Evolutionary conservation across 305 asterid species (phyloP), one percentile per base, ranked within the genome.

Genomic region (Euphrasia arctica): DNA sequence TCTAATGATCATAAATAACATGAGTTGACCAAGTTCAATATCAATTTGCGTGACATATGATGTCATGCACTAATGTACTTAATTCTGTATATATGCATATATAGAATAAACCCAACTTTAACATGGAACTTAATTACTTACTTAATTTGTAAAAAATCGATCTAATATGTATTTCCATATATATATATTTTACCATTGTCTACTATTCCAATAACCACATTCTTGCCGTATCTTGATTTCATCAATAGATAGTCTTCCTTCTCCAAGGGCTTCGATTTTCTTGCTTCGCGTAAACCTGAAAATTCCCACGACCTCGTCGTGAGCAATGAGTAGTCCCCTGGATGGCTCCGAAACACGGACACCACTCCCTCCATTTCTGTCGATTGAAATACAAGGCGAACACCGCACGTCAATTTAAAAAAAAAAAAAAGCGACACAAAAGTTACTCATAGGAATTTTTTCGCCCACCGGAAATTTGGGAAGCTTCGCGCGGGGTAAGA

Each of bases 281-380:
- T 8, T 2, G 60, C 2, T 65, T 72, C 83, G 45, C 71, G 68
- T 28, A 79, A 68, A 9, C 97, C 98, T 6, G 85, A 69, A 58
- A 92, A 92, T 50, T 79, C 90, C 98, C 97, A 92, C 31, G 98
- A 92, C 74, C 98, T 82, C 61, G 98, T 92, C 0, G 98, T 92
- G 56, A 87, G 96, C 81, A 85, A 59, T 1, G 71, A 27, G 73
- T 87, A 85, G 67, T 82, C 80, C 7, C 62, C 57, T 27, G 91
- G 87, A 41, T 75, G 34, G 80, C 98, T 92, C 51, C 66, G 75
- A 32, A 68, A 63, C 65, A 92, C 83, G 5, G 91, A 87, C 51
- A 83, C 79, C 71, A 89, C 94, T 63, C 75, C 97, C 62, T 87
- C 94, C 81, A 64, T 82, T 48, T 78, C 98, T 92, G 79, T 11